These are phyloP conservation scores for Paramecium biaurelia DNA, from an alignment of 73 alveolate species.

Conservation along the genomic window DNA sequence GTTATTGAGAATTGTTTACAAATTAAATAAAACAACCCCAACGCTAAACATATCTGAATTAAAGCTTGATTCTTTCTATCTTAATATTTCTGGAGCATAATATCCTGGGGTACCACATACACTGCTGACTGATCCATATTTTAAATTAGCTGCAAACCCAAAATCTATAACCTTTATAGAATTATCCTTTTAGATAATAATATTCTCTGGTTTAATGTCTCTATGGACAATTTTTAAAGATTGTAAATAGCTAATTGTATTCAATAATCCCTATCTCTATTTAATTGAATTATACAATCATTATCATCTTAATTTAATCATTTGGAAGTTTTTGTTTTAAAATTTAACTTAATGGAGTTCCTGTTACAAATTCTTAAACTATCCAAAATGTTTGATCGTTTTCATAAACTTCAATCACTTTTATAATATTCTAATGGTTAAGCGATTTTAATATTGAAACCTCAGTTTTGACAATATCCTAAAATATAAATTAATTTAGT, in stretches of 20 bases:
- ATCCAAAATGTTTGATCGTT: constrained; percentile 41
- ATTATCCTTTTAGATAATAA: neutral
- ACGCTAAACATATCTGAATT: constrained; percentile 42
- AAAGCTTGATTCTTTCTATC: neutral
- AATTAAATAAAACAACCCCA: constrained; percentile 12
- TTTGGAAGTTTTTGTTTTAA: neutral
- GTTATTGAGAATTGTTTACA: neutral
- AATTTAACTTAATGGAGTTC: neutral
- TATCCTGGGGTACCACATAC: constrained; percentile 44
- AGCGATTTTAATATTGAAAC: neutral
- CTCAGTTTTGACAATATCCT: constrained; percentile 25
- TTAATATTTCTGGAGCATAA: constrained; percentile 23
- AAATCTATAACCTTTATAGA: neutral
- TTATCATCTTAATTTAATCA: neutral
- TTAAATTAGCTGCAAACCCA: constrained; percentile 17
- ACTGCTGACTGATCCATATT: neutral
- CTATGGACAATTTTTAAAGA: neutral
- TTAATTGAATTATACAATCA: neutral
- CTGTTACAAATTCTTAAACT: constrained; percentile 20
- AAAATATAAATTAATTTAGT: neutral
- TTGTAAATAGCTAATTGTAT: neutral
- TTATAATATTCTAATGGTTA: neutral
- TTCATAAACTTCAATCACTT: constrained; percentile 21
- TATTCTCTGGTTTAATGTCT: constrained; percentile 40
- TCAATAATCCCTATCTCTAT: neutral